Conservation (phyloP, 2,329 filamentous ascomycete genomes). For the Torrubiella hemipterigena region DNA sequence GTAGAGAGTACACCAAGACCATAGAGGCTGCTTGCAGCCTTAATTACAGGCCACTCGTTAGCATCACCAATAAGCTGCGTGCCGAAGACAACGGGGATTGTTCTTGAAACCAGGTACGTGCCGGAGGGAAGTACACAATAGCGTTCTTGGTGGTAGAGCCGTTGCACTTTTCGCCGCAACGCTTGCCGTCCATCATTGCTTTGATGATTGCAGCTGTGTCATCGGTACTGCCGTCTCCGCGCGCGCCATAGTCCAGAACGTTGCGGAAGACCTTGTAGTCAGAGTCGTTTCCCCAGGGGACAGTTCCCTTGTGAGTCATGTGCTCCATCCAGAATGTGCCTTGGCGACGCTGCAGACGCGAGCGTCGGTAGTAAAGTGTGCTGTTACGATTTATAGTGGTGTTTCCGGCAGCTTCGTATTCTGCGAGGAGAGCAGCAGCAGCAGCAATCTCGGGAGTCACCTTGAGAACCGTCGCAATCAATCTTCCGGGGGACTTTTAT, state of each 20-base stretch:
- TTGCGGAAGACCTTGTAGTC: conserved; percentile 5
- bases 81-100: conserved; percentile 9
- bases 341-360: not conserved
- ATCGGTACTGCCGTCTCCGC: conserved; percentile 2
- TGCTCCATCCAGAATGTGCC: conserved; percentile 12
- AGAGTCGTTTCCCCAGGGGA: conserved; percentile 13
- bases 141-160: conserved; percentile 7
- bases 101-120: conserved; percentile 10
- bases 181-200: not conserved
- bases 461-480: conserved; percentile 8
- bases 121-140: conserved; percentile 15
- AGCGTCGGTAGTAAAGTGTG: too few relatives aligned
- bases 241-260: conserved; percentile 1
- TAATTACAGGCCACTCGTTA: conserved; percentile 9
- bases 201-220: conserved; percentile 1
- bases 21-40: conserved; percentile 2
- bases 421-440: conserved; percentile 13
- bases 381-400: not conserved
- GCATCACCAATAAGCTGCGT: conserved; percentile 28
- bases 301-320: conserved; percentile 9
- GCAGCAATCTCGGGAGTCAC: conserved; percentile 13
- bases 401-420: conserved; percentile 8
- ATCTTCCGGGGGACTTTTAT: too few relatives aligned
- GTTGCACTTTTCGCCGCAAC: not conserved
- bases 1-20: conserved; percentile 8